These are phyloP conservation scores for Suillus occidentalis DNA, from an alignment of 768 basidiomycete species.

Conservation along the genomic window DNA sequence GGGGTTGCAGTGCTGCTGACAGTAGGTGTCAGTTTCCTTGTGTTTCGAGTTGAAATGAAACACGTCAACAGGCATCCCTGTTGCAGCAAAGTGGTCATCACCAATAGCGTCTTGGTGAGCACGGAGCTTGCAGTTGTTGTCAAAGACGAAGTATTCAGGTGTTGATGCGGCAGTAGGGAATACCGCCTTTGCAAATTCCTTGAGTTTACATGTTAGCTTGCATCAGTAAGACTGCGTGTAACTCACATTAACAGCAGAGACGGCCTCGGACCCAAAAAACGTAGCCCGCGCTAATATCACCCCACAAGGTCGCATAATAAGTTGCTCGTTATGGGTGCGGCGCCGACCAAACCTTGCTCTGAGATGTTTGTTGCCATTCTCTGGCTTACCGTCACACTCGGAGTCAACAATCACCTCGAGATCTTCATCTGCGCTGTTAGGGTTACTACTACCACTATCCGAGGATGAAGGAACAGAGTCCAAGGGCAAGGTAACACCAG, in stretches of 20 bases:
- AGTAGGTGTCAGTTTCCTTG: too few species aligned
- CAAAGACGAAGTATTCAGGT: constrained; percentile 19
- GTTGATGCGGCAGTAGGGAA: constrained; percentile 12
- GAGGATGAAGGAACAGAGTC: constrained; percentile 6
- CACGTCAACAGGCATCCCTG: constrained; percentile 20
- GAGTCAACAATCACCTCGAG: neutral
- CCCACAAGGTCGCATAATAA: constrained; percentile 28
- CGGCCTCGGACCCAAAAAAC: constrained; percentile 28
- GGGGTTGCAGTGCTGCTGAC: too few species aligned
- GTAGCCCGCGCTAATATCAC: constrained; percentile 24
- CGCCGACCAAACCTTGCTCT: constrained; percentile 21
- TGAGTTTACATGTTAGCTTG: neutral
- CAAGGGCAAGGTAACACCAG: constrained; percentile 7
- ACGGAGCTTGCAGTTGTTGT: constrained; percentile 21
- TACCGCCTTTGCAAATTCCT: constrained; percentile 15
- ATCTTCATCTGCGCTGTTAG: constrained; percentile 1
- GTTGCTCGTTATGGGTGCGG: constrained; percentile 29
- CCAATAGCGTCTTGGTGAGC: constrained; percentile 9
- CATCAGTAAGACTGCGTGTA: neutral
- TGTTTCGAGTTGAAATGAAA: constrained; percentile 17
- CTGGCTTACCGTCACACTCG: constrained; percentile 14
- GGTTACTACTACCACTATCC: neutral
- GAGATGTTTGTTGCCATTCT: constrained; percentile 13
- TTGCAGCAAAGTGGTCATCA: constrained; percentile 15
- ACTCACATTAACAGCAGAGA: constrained; percentile 18